Evolutionary conservation across 495 filamentous ascomycete species (phyloP), one percentile per base, ranked within the genome.

Genomic region (Penicillium pulvis): DNA sequence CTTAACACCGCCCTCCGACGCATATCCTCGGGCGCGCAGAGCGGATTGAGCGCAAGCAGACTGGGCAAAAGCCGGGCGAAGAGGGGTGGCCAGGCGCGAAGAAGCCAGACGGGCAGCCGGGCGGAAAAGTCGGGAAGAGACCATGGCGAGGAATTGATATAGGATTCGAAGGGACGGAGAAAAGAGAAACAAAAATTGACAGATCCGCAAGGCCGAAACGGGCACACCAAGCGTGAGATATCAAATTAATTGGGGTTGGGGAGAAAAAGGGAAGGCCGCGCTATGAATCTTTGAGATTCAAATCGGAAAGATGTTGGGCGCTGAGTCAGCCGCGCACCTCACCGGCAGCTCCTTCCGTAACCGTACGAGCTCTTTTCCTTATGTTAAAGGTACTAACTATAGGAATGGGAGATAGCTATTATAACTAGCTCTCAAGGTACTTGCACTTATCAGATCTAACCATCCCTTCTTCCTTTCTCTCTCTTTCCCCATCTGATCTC

Each of bases 31-130:
- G 58, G 65, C 58, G 58, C 69, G 73, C 62, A 72, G 56, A 46
- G 78, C 67, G 51, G 79, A 75, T 57, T 82, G 81, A 55, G 77
- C 64, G 57, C 77, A 77, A 49, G 74, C 69, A 57, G 73, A 64
- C 57, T 79, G 75, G 67, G 77, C 79, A 69, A 84, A 81, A 63
- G 78, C 70, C 65, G 78, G 67, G 73, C 77, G 73, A 80, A 77
- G 64, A 78, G 79, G 55, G 68, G 74, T 57, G 73, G 82, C 69
- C 56, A 81, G 72, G 68, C 85, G 80, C 59, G 88, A 83, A 64
- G 86, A 84, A 64, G 92, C 82, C 75, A 93, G 78, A 63, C 90
- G 85, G 74, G 84, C 80, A 70, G 90, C 88, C 65, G 90, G 90
- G 75, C 90, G 90, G 78, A 93, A 84, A 73, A 92, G 81, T 75